These are phyloP conservation scores for Dactylellina sp. DNA, from an alignment of 2,329 filamentous ascomycete genomes.

Conservation along the genomic window DNA sequence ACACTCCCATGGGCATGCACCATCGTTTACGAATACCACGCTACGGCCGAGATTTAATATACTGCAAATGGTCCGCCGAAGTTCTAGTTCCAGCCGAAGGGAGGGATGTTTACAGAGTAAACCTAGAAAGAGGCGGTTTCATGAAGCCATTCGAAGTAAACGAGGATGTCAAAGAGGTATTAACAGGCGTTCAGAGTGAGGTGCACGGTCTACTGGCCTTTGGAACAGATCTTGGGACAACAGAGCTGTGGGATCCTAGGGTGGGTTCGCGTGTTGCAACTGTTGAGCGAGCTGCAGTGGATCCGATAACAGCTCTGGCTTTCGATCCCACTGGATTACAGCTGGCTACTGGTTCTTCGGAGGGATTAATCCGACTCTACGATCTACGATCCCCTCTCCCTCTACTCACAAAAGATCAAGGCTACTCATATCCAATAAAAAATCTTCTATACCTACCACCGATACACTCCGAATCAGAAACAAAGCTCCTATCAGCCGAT, in stretches of 20 bases:
- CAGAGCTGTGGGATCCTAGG: slow-evolving; percentile 95
- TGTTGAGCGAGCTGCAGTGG: slow-evolving; percentile 54
- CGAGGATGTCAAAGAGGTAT: slow-evolving; percentile 85
- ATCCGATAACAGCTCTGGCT: slow-evolving; percentile 76
- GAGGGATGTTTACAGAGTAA: slow-evolving; percentile 92
- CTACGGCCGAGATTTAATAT: slow-evolving; percentile 89
- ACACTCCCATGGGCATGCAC: slow-evolving; percentile 87
- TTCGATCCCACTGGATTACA: slow-evolving; percentile 87
- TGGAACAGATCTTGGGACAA: slow-evolving; percentile 91
- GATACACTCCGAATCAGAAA: slow-evolving; percentile 77
- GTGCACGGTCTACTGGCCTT: slow-evolving; percentile 93
- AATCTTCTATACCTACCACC: slow-evolving; percentile 75
- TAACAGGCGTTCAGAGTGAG: slow-evolving; percentile 88
- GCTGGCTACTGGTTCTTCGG: slow-evolving; percentile 86
- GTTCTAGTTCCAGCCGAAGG: slow-evolving; percentile 88
- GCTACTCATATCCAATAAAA: slow-evolving; percentile 91
- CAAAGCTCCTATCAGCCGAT: slow-evolving; percentile 90
- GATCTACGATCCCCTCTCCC: slow-evolving; percentile 90
- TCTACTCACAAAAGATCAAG: slow-evolving; percentile 90
- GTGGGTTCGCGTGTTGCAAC: slow-evolving; percentile 80
- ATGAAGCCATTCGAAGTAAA: slow-evolving; percentile 94
- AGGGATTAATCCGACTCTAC: slow-evolving; percentile 88
- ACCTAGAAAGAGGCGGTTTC: slow-evolving; percentile 89
- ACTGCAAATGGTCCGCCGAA: slow-evolving; percentile 84
- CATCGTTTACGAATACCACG: slow-evolving; percentile 89